These are phyloP conservation scores for Adansonia gregorii DNA, from an alignment of 441 rosid species.

Conservation along the genomic window DNA sequence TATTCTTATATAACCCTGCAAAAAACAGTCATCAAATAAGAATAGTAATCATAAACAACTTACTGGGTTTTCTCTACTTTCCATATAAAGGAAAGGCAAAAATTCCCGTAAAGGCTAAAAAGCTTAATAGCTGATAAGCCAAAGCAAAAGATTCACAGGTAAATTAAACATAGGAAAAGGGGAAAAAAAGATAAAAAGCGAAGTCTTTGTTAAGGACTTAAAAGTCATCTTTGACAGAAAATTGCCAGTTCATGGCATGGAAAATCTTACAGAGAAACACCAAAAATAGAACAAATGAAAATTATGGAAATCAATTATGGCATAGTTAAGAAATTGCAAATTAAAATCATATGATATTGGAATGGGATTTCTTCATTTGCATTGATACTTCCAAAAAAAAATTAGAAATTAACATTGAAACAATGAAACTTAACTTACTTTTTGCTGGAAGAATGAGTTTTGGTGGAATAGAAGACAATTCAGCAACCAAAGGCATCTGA, in stretches of 20 bases:
- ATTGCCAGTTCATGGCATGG: neutral
- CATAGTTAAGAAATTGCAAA: slow-evolving; percentile 8
- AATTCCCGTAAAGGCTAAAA: slow-evolving; percentile 19
- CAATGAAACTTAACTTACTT: slow-evolving; percentile 42
- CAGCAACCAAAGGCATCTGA: slow-evolving; percentile 37
- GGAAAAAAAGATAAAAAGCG: slow-evolving; percentile 1
- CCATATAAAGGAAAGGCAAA: neutral
- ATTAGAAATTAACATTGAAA: neutral
- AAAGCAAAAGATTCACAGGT: slow-evolving; percentile 18
- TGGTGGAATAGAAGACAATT: slow-evolving; percentile 46
- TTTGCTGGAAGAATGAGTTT: slow-evolving; percentile 59
- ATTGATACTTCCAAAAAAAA: neutral
- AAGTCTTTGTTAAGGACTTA: neutral
- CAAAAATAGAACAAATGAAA: neutral
- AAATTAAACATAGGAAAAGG: slow-evolving; percentile 7
- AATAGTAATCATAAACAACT: slow-evolving; percentile 14
- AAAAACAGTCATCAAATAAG: slow-evolving; percentile 20
- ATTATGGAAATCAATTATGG: neutral
- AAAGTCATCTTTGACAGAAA: slow-evolving; percentile 15
- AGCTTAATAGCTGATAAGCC: slow-evolving; percentile 3
- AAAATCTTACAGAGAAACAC: neutral
- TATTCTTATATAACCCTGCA: slow-evolving; percentile 64
- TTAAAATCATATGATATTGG: slow-evolving; percentile 13
- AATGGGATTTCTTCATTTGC: slow-evolving; percentile 9
- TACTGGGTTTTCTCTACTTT: slow-evolving; percentile 14